These are phyloP conservation scores for Amanita thiersii DNA, from an alignment of 768 basidiomycete species.

Conservation along the genomic window DNA sequence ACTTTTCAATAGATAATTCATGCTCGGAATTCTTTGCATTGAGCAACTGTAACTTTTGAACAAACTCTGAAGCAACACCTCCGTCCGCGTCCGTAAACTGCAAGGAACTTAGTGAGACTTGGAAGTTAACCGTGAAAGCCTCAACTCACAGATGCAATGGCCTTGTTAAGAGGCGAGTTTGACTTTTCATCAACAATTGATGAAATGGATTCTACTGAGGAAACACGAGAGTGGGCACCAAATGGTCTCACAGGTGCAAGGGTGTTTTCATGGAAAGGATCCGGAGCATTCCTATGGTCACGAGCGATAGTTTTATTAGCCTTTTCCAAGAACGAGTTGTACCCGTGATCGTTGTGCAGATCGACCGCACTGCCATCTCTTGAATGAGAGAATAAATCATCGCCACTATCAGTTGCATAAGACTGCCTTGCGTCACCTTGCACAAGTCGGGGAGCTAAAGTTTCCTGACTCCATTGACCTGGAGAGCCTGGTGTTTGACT, in stretches of 20 bases:
- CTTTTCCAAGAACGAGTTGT: constrained; percentile 73
- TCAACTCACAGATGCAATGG: constrained; percentile 69
- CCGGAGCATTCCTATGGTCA: constrained; percentile 70
- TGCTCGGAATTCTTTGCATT: constrained; percentile 84
- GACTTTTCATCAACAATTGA: constrained; percentile 88
- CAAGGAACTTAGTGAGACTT: constrained; percentile 7
- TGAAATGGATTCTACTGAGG: constrained; percentile 87
- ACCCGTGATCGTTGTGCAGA: constrained; percentile 34
- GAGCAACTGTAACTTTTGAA: constrained; percentile 71
- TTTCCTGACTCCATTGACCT: constrained; percentile 55
- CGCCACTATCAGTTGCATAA: constrained; percentile 43
- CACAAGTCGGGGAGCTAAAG: constrained; percentile 29
- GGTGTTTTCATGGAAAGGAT: constrained; percentile 74
- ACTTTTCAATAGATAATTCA: constrained; percentile 90
- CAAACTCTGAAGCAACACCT: constrained; percentile 84
- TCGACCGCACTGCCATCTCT: constrained; percentile 23
- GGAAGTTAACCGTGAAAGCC: not conserved
- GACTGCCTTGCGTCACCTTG: constrained; percentile 34
- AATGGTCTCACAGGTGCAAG: constrained; percentile 65
- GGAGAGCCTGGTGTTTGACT: constrained; percentile 45
- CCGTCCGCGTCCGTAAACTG: constrained; percentile 94
- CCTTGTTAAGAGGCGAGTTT: constrained; percentile 89
- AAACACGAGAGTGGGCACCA: constrained; percentile 68
- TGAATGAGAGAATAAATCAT: constrained; percentile 44
- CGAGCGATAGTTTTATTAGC: constrained; percentile 80